A percentile compares a stretch with the other conserved stretches of the same genome.
phyloP scores from a whole-genome alignment of 2,329 filamentous ascomycete genomes.

The Cryphonectria carpinicola region DNA sequence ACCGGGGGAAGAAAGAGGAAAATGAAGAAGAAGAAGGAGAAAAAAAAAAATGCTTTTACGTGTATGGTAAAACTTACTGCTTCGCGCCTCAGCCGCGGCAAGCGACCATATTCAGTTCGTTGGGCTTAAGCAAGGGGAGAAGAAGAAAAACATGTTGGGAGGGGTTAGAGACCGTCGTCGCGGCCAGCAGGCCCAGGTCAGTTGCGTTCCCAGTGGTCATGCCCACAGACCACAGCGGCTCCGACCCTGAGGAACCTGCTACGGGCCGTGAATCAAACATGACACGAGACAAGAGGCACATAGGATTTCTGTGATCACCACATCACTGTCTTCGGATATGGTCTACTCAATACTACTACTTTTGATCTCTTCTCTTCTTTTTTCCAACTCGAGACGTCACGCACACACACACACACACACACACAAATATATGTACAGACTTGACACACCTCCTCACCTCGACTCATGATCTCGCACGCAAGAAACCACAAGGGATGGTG shows the following conservation, averaged over 20 bases:
- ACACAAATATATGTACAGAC: too few relatives aligned
- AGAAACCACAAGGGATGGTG: not conserved
- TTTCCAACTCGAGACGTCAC: not conserved
- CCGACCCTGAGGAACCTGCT: not conserved
- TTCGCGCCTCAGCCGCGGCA: constrained; percentile 1
- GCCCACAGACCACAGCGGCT: not conserved
- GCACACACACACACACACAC: not conserved
- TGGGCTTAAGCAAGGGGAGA: not conserved
- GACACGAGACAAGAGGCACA: not conserved
- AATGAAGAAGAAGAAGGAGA: too few relatives aligned
- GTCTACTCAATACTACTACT: not conserved
- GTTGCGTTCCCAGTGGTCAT: not conserved
- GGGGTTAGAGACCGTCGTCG: too few relatives aligned
- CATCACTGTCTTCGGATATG: not conserved
- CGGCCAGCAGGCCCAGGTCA: not conserved
- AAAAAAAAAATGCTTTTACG: not conserved
- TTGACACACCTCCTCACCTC: not conserved
- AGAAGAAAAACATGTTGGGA: not conserved
- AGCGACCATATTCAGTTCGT: not conserved
- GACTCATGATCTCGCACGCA: not conserved
- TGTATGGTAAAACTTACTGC: not conserved
- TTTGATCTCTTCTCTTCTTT: not conserved
- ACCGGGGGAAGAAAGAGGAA: too few relatives aligned
- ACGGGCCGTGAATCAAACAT: not conserved
- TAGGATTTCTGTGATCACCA: not conserved